A percentile compares a stretch with the other conserved stretches of the same genome.
phyloP scores from a whole-genome alignment of 106 monocot genomes.

The Vanilla planifolia region DNA sequence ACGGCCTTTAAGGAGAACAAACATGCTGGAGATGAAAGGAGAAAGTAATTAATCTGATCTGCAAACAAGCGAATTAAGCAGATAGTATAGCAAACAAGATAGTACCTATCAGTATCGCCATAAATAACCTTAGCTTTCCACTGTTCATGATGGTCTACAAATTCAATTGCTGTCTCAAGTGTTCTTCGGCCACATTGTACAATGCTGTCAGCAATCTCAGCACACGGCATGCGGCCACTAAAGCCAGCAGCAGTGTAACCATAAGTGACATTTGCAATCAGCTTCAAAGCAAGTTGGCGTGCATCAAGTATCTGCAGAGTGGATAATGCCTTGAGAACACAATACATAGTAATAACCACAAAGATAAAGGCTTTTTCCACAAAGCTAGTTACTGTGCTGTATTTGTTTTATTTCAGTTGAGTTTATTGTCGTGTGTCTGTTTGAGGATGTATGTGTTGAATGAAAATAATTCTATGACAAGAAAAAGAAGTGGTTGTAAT shows the following conservation, averaged over 20 bases:
- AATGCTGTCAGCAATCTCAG: slow-evolving; percentile 97
- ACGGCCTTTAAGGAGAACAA: slow-evolving; percentile 84
- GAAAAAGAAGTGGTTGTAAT: too few relatives aligned
- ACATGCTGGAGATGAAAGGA: slow-evolving; percentile 57
- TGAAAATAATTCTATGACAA: too few relatives aligned
- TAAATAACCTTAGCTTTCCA: slow-evolving; percentile 95
- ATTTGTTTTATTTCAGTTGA: too few relatives aligned
- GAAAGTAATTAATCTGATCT: not conserved
- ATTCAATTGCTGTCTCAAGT: slow-evolving; percentile 83
- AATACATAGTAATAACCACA: too few relatives aligned
- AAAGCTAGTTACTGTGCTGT: too few relatives aligned
- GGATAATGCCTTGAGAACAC: slow-evolving; percentile 3
- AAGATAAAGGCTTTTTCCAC: too few relatives aligned
- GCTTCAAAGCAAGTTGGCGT: slow-evolving; percentile 92
- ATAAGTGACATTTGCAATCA: slow-evolving; percentile 97
- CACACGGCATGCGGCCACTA: slow-evolving; percentile 98
- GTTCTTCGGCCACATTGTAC: slow-evolving; percentile 95
- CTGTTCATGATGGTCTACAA: slow-evolving; percentile 58
- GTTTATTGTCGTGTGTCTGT: too few relatives aligned
- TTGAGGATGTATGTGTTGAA: too few relatives aligned
- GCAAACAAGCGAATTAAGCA: not conserved
- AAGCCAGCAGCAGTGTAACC: slow-evolving; percentile 99
- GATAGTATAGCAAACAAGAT: not conserved
- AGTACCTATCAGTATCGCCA: slow-evolving; percentile 96
- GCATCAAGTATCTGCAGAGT: slow-evolving; percentile 76